Conservation (phyloP, 352 stramenopile genomes). For the Pythium graminicola region DNA sequence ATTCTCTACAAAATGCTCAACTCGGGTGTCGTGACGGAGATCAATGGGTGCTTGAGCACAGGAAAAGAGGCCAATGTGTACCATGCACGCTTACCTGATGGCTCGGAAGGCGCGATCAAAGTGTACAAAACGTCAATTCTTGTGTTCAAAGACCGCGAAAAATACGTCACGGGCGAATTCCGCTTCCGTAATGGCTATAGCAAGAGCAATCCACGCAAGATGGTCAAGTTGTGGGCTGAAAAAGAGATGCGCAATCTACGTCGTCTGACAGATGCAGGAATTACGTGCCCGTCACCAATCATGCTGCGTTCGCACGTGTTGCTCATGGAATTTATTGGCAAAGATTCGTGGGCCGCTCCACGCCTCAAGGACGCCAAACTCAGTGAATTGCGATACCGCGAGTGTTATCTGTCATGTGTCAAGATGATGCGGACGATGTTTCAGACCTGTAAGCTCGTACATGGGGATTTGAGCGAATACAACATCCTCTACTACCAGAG, state of each 20-base stretch:
- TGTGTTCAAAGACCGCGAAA: slow-evolving; percentile 99
- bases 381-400: slow-evolving; percentile 85
- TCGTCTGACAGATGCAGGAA: slow-evolving; percentile 85
- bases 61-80: slow-evolving; percentile 99
- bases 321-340: slow-evolving; percentile 98
- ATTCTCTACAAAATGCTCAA: slow-evolving; percentile 99
- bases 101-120: slow-evolving; percentile 76
- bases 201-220: slow-evolving; percentile 97
- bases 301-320: slow-evolving; percentile 97
- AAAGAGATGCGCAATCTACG: slow-evolving; percentile 99
- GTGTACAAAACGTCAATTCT: slow-evolving; percentile 91
- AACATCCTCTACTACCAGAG: slow-evolving; percentile 99
- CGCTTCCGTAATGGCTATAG: slow-evolving; percentile 97
- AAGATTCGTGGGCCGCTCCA: slow-evolving; percentile 92
- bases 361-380: slow-evolving; percentile 94
- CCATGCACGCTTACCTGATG: slow-evolving; percentile 84
- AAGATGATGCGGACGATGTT: slow-evolving; percentile 97
- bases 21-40: slow-evolving; percentile 92
- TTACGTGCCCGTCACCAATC: slow-evolving; percentile 89
- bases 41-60: slow-evolving; percentile 98
- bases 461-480: slow-evolving; percentile 99
- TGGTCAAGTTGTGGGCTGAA: slow-evolving; percentile 99
- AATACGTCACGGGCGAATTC: slow-evolving; percentile 98
- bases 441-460: slow-evolving; percentile 94
- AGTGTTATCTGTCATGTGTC: slow-evolving; percentile 93